phyloP scores from a whole-genome alignment of 345 rosid genomes.

The Salix arbutifolia region DNA sequence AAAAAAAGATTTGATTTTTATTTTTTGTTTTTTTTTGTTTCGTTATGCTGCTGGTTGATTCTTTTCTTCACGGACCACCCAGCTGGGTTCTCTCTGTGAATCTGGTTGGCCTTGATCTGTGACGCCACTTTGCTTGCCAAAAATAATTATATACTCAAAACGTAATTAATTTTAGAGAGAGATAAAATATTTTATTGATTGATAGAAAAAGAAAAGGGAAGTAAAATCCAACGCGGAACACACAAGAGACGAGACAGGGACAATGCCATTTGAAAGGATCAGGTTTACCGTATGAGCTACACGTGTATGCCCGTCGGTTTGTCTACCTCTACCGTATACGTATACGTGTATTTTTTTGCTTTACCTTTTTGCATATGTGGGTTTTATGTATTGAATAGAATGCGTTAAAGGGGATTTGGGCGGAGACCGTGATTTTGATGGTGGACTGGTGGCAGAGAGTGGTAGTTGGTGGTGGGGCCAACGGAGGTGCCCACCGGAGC shows the following conservation, averaged over 20 bases:
- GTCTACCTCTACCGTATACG: not conserved
- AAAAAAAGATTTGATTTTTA: not conserved
- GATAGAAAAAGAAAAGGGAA: not conserved
- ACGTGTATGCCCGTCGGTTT: not conserved
- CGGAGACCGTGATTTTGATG: not conserved
- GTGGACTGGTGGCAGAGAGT: not conserved
- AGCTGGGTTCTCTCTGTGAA: slow-evolving; percentile 17
- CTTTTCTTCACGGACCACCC: slow-evolving; percentile 33
- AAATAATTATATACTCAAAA: not conserved
- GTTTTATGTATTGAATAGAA: not conserved
- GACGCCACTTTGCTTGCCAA: slow-evolving; percentile 13
- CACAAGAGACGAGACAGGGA: slow-evolving; percentile 16
- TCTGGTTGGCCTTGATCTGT: slow-evolving; percentile 6
- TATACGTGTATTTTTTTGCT: not conserved
- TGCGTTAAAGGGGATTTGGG: not conserved
- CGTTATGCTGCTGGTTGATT: slow-evolving; percentile 26
- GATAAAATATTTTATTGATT: not conserved
- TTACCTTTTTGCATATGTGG: not conserved
- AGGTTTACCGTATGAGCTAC: not conserved
- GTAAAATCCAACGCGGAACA: slow-evolving; percentile 8
- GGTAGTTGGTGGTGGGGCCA: not conserved
- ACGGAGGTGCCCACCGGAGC: not conserved
- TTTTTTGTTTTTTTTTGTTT: not conserved
- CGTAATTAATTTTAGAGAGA: not conserved
- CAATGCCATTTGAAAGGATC: slow-evolving; percentile 3